Base-by-base conservation (phyloP, 805 yeast species). In the Yarrowia sp. region DNA sequence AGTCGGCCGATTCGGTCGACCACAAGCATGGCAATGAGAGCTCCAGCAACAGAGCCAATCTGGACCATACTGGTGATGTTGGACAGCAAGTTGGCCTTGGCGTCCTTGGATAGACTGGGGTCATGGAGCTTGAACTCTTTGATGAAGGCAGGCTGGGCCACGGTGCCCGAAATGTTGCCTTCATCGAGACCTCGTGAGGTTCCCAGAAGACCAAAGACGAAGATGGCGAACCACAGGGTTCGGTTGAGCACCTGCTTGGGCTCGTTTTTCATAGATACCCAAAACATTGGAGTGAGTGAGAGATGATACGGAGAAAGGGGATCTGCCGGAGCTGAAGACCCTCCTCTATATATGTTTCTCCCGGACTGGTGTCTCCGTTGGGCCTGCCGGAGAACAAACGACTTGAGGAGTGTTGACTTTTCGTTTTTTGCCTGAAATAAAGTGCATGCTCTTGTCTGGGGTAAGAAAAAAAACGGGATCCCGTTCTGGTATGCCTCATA, bases 41-140 rank as follows among this genome's bases (percentile, higher is more conserved):
- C 77, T 19, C 89, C 89, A 46, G 83, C 86, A 44, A 85, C 80
- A 19, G 85, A 81, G 2, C 87, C 87, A 36, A 85, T 73, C 71
- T 83, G 86, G 9, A 85, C 88, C 88, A 86, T 86, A 8, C 87
- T 77, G 4, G 85, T 80, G 72, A 85, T 85, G 72, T 84, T 85
- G 7, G 87, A 83, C 70, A 80, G 80, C 70, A 83, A 74, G 70
- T 82, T 77, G 5, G 87, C 87, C n/a, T 81, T 49, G 13, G 79
- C 73, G 7, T 73, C 43, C 4, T 70, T 76, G 4, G 82, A 60
- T 70, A 79, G 79, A 30, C 71, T 70, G 5, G 77, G 72, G 71
- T 83, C 84, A 15, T 75, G 72, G 30, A 86, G 77, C 0, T 86
- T 86, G 71, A 84, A 84, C 60, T 75, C 74, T 8, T 72, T 65